Conservation (phyloP, 1,284 basidiomycete species). For the Rhodotorula mucilaginosa region DNA sequence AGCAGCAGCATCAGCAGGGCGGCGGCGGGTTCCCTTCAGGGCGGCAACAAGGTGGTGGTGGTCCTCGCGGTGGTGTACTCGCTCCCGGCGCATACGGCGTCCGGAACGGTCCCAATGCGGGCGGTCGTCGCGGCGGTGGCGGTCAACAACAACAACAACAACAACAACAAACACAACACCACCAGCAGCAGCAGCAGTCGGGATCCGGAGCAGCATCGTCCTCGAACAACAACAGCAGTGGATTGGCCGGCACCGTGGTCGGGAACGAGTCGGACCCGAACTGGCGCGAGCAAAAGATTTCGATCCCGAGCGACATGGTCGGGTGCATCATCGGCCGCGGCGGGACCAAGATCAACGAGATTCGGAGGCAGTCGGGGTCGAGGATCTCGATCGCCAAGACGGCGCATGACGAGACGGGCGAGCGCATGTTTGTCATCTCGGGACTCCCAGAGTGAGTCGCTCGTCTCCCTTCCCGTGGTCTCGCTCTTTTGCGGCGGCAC, state of each 20-base stretch:
- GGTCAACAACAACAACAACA: neutral
- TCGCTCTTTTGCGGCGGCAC: no score
- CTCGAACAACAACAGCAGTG: slow-evolving; percentile 1
- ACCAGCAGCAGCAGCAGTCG: neutral
- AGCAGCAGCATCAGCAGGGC: slow-evolving; percentile 2
- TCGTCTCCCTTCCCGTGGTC: slow-evolving; percentile 22
- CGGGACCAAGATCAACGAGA: slow-evolving; percentile 98
- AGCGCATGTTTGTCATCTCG: slow-evolving; percentile 98
- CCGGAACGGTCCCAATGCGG: slow-evolving; percentile 2
- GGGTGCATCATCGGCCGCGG: slow-evolving; percentile 69
- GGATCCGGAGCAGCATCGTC: neutral
- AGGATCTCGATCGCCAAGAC: slow-evolving; percentile 98
- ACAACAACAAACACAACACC: neutral
- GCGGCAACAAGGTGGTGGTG: neutral
- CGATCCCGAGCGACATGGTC: slow-evolving; percentile 98
- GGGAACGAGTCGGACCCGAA: slow-evolving; percentile 57
- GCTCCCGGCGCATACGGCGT: neutral
- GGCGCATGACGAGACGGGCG: slow-evolving; percentile 96
- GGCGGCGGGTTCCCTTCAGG: slow-evolving; percentile 4
- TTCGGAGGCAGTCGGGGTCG: slow-evolving; percentile 90
- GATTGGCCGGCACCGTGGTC: slow-evolving; percentile 53
- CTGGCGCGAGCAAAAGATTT: slow-evolving; percentile 96
- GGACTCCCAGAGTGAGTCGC: slow-evolving; percentile 71
- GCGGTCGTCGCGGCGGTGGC: neutral
- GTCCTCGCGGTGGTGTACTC: neutral